phyloP scores from a whole-genome alignment of 257 asterid genomes.

The Primulina tabacum region DNA sequence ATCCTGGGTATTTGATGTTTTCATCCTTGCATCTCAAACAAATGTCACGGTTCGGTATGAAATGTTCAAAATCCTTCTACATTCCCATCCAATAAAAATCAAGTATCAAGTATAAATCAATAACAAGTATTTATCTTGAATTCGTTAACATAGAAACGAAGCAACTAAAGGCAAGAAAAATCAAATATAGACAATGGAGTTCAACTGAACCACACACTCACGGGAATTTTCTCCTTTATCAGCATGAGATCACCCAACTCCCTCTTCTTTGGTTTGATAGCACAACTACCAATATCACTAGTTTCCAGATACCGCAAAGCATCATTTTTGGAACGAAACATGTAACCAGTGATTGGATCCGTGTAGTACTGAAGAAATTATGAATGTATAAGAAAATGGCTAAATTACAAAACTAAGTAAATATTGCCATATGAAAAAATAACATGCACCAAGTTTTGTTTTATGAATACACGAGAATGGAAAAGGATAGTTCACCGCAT shows the following conservation, averaged over 20 bases:
- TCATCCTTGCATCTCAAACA: no score
- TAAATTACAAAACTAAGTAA: background rate
- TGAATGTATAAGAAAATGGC: background rate
- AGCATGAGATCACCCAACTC: background rate
- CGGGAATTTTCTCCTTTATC: background rate
- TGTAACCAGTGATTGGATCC: background rate
- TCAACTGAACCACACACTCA: background rate
- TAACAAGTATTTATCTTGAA: background rate
- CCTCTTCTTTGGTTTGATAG: background rate
- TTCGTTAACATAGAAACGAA: no score
- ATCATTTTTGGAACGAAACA: background rate
- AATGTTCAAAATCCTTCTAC: no score
- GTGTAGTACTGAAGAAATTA: background rate
- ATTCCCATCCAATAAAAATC: no score
- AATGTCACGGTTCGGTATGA: no score
- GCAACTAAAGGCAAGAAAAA: background rate
- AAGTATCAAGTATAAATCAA: background rate
- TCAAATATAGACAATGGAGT: background rate
- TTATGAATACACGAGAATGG: background rate
- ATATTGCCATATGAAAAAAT: no score
- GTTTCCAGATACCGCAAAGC: background rate
- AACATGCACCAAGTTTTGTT: background rate
- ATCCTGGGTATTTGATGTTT: no score
- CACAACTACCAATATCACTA: background rate
- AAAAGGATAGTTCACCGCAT: background rate